Percentiles rank a stretch among this genome's conserved stretches.
phyloP scores from a whole-genome alignment of 805 yeast species.

The Isabelozyma rhagii region DNA sequence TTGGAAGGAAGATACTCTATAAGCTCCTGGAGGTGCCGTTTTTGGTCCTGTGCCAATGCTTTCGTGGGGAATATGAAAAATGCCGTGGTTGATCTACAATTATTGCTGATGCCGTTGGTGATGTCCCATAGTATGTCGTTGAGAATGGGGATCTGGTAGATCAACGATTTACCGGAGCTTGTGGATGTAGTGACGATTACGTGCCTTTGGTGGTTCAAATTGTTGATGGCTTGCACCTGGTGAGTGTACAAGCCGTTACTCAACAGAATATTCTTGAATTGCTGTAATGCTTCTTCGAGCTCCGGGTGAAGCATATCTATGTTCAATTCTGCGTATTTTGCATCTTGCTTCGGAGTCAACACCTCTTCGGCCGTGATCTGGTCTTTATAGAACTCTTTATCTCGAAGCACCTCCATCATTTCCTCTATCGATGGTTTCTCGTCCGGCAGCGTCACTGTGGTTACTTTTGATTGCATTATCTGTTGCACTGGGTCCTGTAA shows the following conservation, averaged over 20 bases:
- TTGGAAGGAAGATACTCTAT: constrained; percentile 46
- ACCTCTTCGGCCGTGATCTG: constrained; percentile 60
- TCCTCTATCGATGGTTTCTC: constrained; percentile 39
- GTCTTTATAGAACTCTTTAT: constrained; percentile 49
- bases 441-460: constrained; percentile 2
- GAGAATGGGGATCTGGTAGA: constrained; percentile 85
- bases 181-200: constrained; percentile 93
- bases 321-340: constrained; percentile 40
- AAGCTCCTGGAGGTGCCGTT: constrained; percentile 66
- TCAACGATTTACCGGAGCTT: constrained; percentile 91
- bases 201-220: constrained; percentile 45
- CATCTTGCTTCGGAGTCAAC: constrained; percentile 41
- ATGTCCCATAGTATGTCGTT: constrained; percentile 39
- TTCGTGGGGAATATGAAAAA: constrained; percentile 94
- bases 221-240: constrained; percentile 74
- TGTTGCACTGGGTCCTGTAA: constrained; percentile 50
- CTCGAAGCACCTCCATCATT: constrained; percentile 48
- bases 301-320: constrained; percentile 42
- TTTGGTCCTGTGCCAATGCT: constrained; percentile 96
- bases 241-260: constrained; percentile 64
- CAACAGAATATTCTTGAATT: constrained; percentile 41
- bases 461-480: constrained; percentile 7
- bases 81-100: constrained; percentile 51
- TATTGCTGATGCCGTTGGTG: constrained; percentile 27
- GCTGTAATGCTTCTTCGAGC: constrained; percentile 45